Base-by-base conservation (phyloP, 1,284 basidiomycete species). In the Golubevia sp. region DNA sequence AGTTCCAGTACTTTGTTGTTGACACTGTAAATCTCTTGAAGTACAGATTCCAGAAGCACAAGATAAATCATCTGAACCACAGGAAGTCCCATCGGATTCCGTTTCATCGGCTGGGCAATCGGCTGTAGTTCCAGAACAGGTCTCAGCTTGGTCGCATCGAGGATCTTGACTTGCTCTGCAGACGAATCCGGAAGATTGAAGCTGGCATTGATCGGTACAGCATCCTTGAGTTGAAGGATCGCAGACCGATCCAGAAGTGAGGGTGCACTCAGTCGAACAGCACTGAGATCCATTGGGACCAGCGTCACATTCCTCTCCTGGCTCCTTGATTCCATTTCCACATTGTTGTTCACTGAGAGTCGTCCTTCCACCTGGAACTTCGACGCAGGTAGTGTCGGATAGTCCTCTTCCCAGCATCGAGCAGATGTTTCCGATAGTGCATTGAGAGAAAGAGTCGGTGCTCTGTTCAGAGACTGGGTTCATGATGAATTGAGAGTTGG, bases 251-350 rank as follows among this genome's bases (percentile, higher is more conserved):
- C 72, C 69, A 18, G 68, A 63, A 2, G 68, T 61, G 26, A 81
- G 64, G 58, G 57, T 64, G 61, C 79, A 81, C 11, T 71, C 59
- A 11, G 67, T 25, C 0, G 77, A 71, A 58, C 79, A 81, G 65
- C 79, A 81, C 25, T 62, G 62, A 8, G 71, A 74, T 13, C 73
- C 73, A 56, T 71, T 69, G n/a, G 71, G 64, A 3, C 79, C 79
- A 1, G 79, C 77, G 52, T 81, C 79, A 63, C 79, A 81, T 58
- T 81, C 79, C 58, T 81, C 79, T 55, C 77, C 79, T 7, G 75
- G 71, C 38, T 81, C 79, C 24, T 77, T 38, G 56, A 81, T 81
- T 25, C 56, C 79, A 59, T 81, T 81, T 24, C 79, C 79, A 59
- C 79, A 81, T 64, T 79, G 76, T 55, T 77, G 62, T 5, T 68